Evolutionary conservation across 371 early-diverging fungal species (phyloP).

Genomic region (Mucor velutinosus): DNA sequence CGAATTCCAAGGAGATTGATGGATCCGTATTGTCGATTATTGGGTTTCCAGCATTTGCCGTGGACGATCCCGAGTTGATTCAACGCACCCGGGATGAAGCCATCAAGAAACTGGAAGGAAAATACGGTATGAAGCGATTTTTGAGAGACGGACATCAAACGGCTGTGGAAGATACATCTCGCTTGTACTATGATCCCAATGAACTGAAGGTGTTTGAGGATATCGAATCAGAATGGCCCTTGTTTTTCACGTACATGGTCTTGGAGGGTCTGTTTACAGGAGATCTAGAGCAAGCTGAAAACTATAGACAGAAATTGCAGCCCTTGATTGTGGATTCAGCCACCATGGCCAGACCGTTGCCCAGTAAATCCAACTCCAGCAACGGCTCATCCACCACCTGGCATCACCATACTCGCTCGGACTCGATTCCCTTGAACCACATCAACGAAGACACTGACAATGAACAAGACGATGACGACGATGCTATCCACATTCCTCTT

Average conservation of each 20-base stretch:
- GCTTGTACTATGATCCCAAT: conserved; percentile 79
- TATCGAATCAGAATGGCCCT: conserved; percentile 91
- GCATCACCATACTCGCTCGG: not conserved
- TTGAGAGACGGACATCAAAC: conserved; percentile 91
- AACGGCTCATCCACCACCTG: not conserved
- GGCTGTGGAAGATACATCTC: conserved; percentile 73
- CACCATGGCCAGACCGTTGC: conserved; percentile 19
- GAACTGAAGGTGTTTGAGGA: conserved; percentile 84
- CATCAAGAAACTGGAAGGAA: conserved; percentile 79
- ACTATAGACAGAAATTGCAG: conserved; percentile 67
- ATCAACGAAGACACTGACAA: not conserved
- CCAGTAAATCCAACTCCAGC: not conserved
- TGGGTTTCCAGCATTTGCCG: conserved; percentile 89
- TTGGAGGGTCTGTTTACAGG: conserved; percentile 81
- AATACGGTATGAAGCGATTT: conserved; percentile 86
- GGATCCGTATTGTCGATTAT: conserved; percentile 84
- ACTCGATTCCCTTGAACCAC: not conserved
- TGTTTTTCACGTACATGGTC: conserved; percentile 88
- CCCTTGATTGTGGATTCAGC: conserved; percentile 72
- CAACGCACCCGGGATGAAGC: conserved; percentile 73
- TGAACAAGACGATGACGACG: not conserved
- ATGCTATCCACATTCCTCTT: conserved; percentile 34
- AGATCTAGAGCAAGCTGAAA: conserved; percentile 65
- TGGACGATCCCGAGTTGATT: conserved; percentile 67
- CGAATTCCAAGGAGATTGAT: conserved; percentile 88